Evolutionary conservation across 345 rosid genomes (phyloP).

Genomic region (Bruguiera sexangula): DNA sequence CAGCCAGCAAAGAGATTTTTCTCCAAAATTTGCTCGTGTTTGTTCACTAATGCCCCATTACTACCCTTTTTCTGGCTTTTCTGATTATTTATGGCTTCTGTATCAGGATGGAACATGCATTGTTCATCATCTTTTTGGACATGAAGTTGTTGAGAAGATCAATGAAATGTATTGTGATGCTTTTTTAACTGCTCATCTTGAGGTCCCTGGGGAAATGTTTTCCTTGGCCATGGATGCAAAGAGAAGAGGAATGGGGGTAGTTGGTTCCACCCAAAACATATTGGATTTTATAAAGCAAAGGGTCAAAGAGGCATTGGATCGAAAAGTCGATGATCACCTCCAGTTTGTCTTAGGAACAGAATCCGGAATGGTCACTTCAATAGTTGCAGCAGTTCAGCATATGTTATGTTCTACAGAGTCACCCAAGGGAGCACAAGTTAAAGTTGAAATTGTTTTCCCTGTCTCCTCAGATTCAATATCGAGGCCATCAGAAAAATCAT

Average conservation of each 20-base stretch:
- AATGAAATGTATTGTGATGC: slow-evolving; percentile 86
- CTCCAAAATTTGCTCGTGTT: not conserved
- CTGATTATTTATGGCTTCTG: slow-evolving; percentile 10
- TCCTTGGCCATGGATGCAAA: slow-evolving; percentile 93
- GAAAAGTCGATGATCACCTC: slow-evolving; percentile 73
- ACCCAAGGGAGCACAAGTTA: slow-evolving; percentile 47
- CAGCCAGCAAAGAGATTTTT: not conserved
- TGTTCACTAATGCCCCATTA: not conserved
- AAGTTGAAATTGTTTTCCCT: slow-evolving; percentile 86
- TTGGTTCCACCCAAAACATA: slow-evolving; percentile 90
- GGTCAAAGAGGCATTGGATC: slow-evolving; percentile 77
- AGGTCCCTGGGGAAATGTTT: slow-evolving; percentile 99
- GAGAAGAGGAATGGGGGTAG: slow-evolving; percentile 91
- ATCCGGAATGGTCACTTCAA: slow-evolving; percentile 94
- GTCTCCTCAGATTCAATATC: slow-evolving; percentile 88
- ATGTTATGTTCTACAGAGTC: slow-evolving; percentile 50
- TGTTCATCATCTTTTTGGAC: slow-evolving; percentile 91
- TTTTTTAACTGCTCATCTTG: slow-evolving; percentile 89
- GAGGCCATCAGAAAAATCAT: slow-evolving; percentile 45
- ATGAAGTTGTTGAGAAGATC: slow-evolving; percentile 83
- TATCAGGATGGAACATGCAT: slow-evolving; percentile 85
- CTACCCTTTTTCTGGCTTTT: not conserved
- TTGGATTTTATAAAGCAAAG: slow-evolving; percentile 79
- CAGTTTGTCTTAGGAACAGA: slow-evolving; percentile 94
- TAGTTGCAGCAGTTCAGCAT: slow-evolving; percentile 66